Conservation (phyloP, 345 rosid species). For the Leavenworthia alabamica region DNA sequence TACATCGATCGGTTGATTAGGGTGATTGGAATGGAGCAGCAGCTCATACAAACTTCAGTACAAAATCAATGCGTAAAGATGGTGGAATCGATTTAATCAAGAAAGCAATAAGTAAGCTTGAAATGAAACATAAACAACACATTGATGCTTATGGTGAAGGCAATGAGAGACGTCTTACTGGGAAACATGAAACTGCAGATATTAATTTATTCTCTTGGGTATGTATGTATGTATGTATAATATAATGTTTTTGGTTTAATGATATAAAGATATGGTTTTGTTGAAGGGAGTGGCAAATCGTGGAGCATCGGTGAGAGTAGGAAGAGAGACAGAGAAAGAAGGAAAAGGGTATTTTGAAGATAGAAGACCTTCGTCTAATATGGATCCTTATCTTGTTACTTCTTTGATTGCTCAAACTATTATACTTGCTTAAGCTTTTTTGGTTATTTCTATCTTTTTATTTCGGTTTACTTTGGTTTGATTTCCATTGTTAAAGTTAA, state of each 20-base stretch:
- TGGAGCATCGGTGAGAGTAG: slow-evolving; percentile 64
- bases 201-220: slow-evolving; percentile 86
- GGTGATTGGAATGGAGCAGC: slow-evolving; percentile 99
- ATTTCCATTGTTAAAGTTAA: no score
- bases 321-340: slow-evolving; percentile 66
- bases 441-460: no score
- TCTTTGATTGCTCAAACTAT: slow-evolving; percentile 70
- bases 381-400: slow-evolving; percentile 75
- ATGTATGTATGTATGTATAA: slow-evolving; percentile 19
- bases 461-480: no score
- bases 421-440: no score
- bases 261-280: no score
- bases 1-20: slow-evolving; percentile 37
- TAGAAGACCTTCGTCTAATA: slow-evolving; percentile 76
- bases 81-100: slow-evolving; percentile 81
- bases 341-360: slow-evolving; percentile 81
- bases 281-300: slow-evolving; percentile 76
- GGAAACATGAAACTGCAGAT: no score
- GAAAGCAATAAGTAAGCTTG: slow-evolving; percentile 77
- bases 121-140: slow-evolving; percentile 78
- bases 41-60: slow-evolving; percentile 93
- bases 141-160: slow-evolving; percentile 96
- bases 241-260: not conserved
- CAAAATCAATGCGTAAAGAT: slow-evolving; percentile 89
- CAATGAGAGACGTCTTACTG: slow-evolving; percentile 88